Percentiles rank a stretch among this genome's conserved stretches.
These are phyloP conservation scores for Pythium rishiriense DNA, from an alignment of 352 stramenopile genomes.

Conservation along the genomic window DNA sequence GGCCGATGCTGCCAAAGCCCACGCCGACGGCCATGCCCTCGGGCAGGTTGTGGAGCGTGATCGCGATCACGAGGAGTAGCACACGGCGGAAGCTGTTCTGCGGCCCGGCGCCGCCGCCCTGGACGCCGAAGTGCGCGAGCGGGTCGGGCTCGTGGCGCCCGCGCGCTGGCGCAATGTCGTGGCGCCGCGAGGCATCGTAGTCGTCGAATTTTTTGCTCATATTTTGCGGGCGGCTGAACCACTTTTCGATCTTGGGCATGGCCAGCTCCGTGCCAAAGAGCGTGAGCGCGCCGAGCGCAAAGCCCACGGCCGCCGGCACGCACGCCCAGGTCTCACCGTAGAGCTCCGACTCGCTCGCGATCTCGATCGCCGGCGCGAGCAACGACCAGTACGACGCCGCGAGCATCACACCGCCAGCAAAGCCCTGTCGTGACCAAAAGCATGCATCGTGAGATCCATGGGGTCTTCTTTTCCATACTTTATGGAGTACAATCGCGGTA, in stretches of 20 bases:
- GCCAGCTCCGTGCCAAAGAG: slow-evolving; percentile 76
- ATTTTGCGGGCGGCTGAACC: slow-evolving; percentile 39
- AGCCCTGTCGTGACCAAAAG: slow-evolving; percentile 42
- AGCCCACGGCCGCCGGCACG: slow-evolving; percentile 81
- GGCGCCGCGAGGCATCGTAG: slow-evolving; percentile 26
- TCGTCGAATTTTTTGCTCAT: slow-evolving; percentile 59
- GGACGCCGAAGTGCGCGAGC: slow-evolving; percentile 35
- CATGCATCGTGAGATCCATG: too few species aligned
- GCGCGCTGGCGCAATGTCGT: slow-evolving; percentile 3
- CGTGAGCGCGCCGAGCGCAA: slow-evolving; percentile 69
- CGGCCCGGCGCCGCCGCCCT: neutral
- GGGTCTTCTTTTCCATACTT: too few species aligned
- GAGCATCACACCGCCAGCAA: slow-evolving; percentile 90
- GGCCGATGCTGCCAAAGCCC: slow-evolving; percentile 84
- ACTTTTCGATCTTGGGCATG: slow-evolving; percentile 59
- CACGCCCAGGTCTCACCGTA: slow-evolving; percentile 83
- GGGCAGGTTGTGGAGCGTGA: slow-evolving; percentile 90
- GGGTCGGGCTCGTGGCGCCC: slow-evolving; percentile 22
- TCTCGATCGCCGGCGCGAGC: slow-evolving; percentile 84
- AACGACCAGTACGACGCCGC: slow-evolving; percentile 90
- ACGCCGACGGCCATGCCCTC: slow-evolving; percentile 90
- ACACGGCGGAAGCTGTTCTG: slow-evolving; percentile 60
- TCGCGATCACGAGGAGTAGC: slow-evolving; percentile 86
- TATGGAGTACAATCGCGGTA: too few species aligned
- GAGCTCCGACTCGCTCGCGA: slow-evolving; percentile 75